Evolutionary conservation across 495 filamentous ascomycete species (phyloP).

Genomic region (Podospora appendiculata): DNA sequence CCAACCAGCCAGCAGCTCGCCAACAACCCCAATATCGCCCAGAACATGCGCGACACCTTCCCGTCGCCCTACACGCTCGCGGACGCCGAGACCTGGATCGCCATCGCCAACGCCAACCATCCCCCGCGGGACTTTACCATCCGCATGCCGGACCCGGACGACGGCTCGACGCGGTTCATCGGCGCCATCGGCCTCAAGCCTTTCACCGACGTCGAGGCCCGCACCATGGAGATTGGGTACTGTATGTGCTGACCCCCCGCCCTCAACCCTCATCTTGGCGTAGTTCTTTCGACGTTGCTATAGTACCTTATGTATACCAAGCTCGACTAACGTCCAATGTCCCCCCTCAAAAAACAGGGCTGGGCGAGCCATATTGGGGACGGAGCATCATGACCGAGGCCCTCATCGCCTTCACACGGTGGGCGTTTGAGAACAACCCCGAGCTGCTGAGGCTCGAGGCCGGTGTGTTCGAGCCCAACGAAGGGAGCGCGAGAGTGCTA

Average conservation of each 20-base stretch:
- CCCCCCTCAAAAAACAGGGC: background rate
- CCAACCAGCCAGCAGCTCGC: conserved; percentile 11
- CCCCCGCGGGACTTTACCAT: conserved; percentile 23
- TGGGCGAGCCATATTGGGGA: conserved; percentile 29
- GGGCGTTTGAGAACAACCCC: conserved; percentile 26
- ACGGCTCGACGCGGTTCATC: background rate
- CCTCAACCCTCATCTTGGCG: too few species aligned
- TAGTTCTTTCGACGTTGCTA: too few species aligned
- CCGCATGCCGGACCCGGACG: conserved; percentile 15
- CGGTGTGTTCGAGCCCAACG: conserved; percentile 20
- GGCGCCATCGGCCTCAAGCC: conserved; percentile 27
- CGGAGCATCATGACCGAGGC: conserved; percentile 27
- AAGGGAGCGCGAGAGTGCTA: conserved; percentile 25
- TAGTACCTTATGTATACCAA: too few species aligned
- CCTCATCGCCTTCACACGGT: conserved; percentile 14
- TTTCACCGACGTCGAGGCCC: conserved; percentile 20
- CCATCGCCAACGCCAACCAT: background rate
- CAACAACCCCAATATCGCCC: conserved; percentile 22
- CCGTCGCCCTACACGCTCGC: conserved; percentile 28
- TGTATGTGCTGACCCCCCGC: conserved; percentile 3
- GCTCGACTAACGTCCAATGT: too few species aligned
- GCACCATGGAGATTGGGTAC: conserved; percentile 32
- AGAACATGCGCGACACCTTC: conserved; percentile 29
- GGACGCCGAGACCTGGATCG: conserved; percentile 21
- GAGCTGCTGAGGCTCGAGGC: conserved; percentile 27